Base-by-base conservation (phyloP, 2,329 filamentous ascomycete genomes). In the Phoma sp. region DNA sequence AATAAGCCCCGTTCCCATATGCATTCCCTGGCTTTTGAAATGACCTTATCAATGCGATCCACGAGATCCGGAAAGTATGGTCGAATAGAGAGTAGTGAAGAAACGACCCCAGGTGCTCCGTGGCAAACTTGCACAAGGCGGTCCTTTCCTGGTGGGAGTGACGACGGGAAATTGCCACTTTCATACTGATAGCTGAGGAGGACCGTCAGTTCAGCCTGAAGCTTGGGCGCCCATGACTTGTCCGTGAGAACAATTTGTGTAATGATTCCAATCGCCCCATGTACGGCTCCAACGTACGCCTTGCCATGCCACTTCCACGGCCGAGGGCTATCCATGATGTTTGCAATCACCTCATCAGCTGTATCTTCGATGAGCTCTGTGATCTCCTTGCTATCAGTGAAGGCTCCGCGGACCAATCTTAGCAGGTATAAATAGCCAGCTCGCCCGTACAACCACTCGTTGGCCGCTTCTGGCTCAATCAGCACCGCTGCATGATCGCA, bases 221-320 rank as follows among this genome's bases (percentile, higher is more conserved):
- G 73, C 39, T 79, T 78, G 1, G 78, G 70, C 1, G 86, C 85
- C 57, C 83, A 79, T 5, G 76, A 73, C 0, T 84, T 82, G 49
- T 82, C 80, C 2, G 85, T 85, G 32, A 84, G 76, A 1, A 89
- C 80, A 12, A 90, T 76, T 70, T 91, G 88, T n/a, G 84, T 86
- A 50, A 91, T 80, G 68, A 89, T 90, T 4, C 88, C 87, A 21
- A 90, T 83, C 11, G 84, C 81, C 7, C 89, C 89, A 65, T 91
- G 87, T 0, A 83, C 84, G 5, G 87, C 85, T 1, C 88, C 89
- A 29, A 89, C 77, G 64, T 89, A 89, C 1, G 77, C 76, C 61
- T 84, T 84, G 12, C 81, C 83, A 54, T 85, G 82, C 84, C 85
- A 90, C 57, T 80, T 81, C 88, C 88, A 91, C 1, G 82, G 81